phyloP scores from a whole-genome alignment of 2,329 filamentous ascomycete genomes.

The Claviceps monticola region DNA sequence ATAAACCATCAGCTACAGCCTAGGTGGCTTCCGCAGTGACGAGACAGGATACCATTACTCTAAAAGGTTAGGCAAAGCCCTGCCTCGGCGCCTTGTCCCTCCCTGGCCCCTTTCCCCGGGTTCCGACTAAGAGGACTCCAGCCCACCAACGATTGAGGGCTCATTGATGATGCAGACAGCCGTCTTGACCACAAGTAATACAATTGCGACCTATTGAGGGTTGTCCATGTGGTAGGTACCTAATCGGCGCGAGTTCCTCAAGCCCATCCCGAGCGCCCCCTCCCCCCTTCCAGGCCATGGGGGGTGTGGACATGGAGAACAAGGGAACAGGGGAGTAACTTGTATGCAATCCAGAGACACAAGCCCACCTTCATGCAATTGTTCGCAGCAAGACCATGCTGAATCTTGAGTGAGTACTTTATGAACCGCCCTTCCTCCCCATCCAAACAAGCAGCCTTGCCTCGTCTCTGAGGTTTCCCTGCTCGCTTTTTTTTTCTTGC shows the following conservation, averaged over 20 bases:
- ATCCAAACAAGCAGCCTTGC: constrained; percentile 2
- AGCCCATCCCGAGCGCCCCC: not conserved
- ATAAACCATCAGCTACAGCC: not conserved
- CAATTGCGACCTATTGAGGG: not conserved
- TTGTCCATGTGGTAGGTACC: not conserved
- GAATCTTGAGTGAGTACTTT: constrained; percentile 12
- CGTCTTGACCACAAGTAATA: not conserved
- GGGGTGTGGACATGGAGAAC: constrained; percentile 3
- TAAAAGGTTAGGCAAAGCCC: not conserved
- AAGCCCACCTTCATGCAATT: constrained; percentile 1
- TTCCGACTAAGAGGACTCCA: not conserved
- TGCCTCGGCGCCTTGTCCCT: not conserved
- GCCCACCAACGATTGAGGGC: not conserved
- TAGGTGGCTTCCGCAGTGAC: not conserved
- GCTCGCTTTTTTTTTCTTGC: not conserved
- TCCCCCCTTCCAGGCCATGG: not conserved
- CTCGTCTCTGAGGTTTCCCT: not conserved
- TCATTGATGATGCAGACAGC: constrained; percentile 4
- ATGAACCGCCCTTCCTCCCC: constrained; percentile 14
- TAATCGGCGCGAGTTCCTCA: not conserved
- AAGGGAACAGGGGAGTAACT: not conserved
- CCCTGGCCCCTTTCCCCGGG: not conserved
- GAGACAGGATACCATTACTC: not conserved
- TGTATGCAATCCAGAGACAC: not conserved
- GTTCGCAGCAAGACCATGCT: not conserved